Percentiles rank a stretch among this genome's conserved stretches.
These are phyloP conservation scores for Marasmius sp. DNA, from an alignment of 1,284 basidiomycete species.

Conservation along the genomic window DNA sequence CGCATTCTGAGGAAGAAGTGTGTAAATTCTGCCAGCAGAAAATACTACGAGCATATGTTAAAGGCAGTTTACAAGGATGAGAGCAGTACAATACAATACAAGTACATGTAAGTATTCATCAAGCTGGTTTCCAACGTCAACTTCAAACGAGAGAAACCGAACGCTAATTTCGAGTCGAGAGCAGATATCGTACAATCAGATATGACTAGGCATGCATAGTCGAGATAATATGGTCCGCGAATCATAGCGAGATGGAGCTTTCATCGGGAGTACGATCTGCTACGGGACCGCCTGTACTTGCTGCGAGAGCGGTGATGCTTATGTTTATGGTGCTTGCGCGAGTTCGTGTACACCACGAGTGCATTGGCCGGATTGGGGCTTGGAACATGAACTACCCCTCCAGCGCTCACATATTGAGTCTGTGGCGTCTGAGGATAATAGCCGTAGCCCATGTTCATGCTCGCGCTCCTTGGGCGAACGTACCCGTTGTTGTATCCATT, in stretches of 20 bases:
- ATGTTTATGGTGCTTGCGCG: constrained; percentile 20
- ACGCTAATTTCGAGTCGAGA: too few relatives aligned
- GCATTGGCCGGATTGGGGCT: constrained; percentile 16
- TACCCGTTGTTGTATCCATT: not conserved
- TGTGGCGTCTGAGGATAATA: constrained; percentile 9
- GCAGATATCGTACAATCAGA: too few relatives aligned
- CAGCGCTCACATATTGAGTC: constrained; percentile 12
- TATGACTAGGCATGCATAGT: too few relatives aligned
- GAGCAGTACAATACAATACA: too few relatives aligned
- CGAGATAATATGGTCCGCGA: not conserved
- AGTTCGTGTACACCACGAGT: constrained; percentile 35
- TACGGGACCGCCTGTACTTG: constrained; percentile 30
- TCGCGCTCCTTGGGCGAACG: constrained; percentile 9
- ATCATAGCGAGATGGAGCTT: not conserved
- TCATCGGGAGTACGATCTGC: constrained; percentile 9
- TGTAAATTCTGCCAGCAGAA: too few relatives aligned
- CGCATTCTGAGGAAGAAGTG: too few relatives aligned
- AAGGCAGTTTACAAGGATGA: too few relatives aligned
- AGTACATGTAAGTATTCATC: too few relatives aligned
- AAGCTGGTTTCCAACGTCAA: too few relatives aligned
- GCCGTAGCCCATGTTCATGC: constrained; percentile 6
- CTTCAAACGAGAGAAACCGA: too few relatives aligned
- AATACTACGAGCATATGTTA: too few relatives aligned
- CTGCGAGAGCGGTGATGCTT: constrained; percentile 24
- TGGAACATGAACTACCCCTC: constrained; percentile 8